Evolutionary conservation across 805 yeast species (phyloP), one percentile per base, ranked within the genome.

Genomic region (Diddensiella caesifluorescens): DNA sequence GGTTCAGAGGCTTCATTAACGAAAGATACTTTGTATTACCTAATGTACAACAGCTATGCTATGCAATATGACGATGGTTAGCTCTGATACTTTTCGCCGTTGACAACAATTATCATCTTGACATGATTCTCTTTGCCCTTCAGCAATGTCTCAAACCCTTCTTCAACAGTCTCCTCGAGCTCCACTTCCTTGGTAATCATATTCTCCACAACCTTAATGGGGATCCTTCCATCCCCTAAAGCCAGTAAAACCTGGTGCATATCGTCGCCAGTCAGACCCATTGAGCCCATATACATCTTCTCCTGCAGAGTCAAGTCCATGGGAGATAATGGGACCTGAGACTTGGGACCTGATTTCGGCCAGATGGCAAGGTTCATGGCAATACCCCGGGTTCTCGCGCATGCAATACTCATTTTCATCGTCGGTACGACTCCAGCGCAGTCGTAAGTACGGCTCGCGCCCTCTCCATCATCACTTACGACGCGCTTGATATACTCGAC

Each of bases 181-280:
- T 57, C 61, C 28, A 21, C 19, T 3, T 73, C 70, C 44, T 64
- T 74, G 0, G 84, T 77, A 44, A 80, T 75, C 61, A 78, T 57
- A 19, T 62, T 54, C 50, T 58, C 67, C 21, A 73, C 68, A 30
- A 67, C 68, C 12, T 69, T 70, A 6, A 70, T 46, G 23, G 61
- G 63, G 44, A 78, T 74, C 25, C 56, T 51, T 12, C 79, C 79
- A 2, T 60, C 50, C 4, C 65, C 68, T 39, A 79, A 60, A 5
- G 80, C 78, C 0, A 56, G 62, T 16, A 77, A 66, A 2, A 79
- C 83, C 35, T 71, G 74, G 50, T 69, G 71, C 47, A 79, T 78
- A 57, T 79, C 85, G 42, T 62, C 61, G 16, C 70, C 67, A 2
- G 73, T 71, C 55, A 79, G 78, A 45, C 83, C 77, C 67, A 78